Percentiles rank a stretch among this genome's conserved stretches.
Evolutionary conservation across 495 filamentous ascomycete genomes (phyloP).

Genomic region (Hypomontagnella monticulosa): DNA sequence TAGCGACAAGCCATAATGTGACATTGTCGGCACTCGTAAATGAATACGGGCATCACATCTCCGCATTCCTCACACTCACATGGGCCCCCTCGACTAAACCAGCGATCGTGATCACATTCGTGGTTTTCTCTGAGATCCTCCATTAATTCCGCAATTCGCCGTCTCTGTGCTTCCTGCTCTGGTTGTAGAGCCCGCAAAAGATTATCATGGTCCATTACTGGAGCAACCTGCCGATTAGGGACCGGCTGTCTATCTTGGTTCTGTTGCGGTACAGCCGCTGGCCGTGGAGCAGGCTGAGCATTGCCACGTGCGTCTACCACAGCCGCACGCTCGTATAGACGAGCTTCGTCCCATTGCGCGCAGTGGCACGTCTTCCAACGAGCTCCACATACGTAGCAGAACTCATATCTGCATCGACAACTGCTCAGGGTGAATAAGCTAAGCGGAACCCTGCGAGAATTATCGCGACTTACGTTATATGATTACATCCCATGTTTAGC

Average conservation of each 20-base stretch:
- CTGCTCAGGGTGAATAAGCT: slow-evolving; percentile 42
- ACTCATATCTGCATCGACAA: slow-evolving; percentile 63
- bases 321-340: slow-evolving; percentile 45
- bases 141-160: background rate
- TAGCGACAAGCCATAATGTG: slow-evolving; percentile 40
- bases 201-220: too few relatives aligned
- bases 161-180: background rate
- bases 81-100: slow-evolving; percentile 25
- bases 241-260: background rate
- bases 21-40: slow-evolving; percentile 48
- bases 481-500: slow-evolving; percentile 78
- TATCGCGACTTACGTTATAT: slow-evolving; percentile 69
- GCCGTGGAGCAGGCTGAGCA: background rate
- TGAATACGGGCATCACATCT: slow-evolving; percentile 35
- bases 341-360: slow-evolving; percentile 50
- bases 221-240: too few relatives aligned
- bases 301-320: slow-evolving; percentile 47
- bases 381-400: slow-evolving; percentile 66
- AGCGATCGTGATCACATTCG: slow-evolving; percentile 40
- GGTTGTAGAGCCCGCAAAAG: too few relatives aligned
- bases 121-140: slow-evolving; percentile 4
- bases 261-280: too few relatives aligned
- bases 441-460: background rate
- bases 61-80: slow-evolving; percentile 43
- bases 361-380: slow-evolving; percentile 63